These are phyloP conservation scores for Phytophthora podocarpi DNA, from an alignment of 352 stramenopile species.

Conservation along the genomic window DNA sequence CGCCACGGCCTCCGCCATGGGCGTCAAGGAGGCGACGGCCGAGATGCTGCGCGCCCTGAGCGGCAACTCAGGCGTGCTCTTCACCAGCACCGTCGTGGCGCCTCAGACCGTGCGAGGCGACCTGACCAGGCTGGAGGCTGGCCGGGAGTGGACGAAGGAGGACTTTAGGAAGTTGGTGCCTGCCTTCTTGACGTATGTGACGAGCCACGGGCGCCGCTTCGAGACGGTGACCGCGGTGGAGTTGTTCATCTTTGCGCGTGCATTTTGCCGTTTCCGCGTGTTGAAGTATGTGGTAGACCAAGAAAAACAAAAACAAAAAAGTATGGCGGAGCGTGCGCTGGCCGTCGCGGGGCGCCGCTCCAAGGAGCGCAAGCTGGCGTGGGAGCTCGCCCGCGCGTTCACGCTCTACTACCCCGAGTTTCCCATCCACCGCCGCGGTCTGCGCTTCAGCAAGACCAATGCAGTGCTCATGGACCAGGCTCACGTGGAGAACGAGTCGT, in stretches of 20 bases:
- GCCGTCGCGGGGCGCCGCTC: conserved; percentile 26
- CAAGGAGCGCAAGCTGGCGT: conserved; percentile 42
- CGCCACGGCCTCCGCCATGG: conserved; percentile 36
- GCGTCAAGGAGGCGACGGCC: conserved; percentile 19
- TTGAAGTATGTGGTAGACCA: conserved; percentile 29
- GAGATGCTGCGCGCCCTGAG: conserved; percentile 15
- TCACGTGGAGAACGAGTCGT: conserved; percentile 28
- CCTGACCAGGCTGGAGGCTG: conserved; percentile 7
- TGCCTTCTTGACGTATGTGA: conserved; percentile 43
- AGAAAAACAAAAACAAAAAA: conserved; percentile 36
- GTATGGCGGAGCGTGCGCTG: conserved; percentile 25
- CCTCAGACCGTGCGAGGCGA: conserved; percentile 4
- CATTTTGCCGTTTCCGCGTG: conserved; percentile 46
- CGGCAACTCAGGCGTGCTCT: conserved; percentile 33
- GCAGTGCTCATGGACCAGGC: conserved; percentile 44
- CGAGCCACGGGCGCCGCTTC: conserved; percentile 32
- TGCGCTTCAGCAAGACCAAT: conserved; percentile 37
- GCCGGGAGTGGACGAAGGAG: conserved; percentile 28
- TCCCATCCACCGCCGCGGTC: conserved; percentile 25
- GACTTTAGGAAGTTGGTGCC: conserved; percentile 40
- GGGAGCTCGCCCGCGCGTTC: conserved; percentile 46
- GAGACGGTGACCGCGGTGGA: conserved; percentile 41
- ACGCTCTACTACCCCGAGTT: conserved; percentile 39
- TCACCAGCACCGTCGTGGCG: conserved; percentile 35
- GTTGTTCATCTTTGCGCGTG: conserved; percentile 47